Evolutionary conservation across 2,329 filamentous ascomycete genomes (phyloP).

Genomic region (Alternaria tenuissima): DNA sequence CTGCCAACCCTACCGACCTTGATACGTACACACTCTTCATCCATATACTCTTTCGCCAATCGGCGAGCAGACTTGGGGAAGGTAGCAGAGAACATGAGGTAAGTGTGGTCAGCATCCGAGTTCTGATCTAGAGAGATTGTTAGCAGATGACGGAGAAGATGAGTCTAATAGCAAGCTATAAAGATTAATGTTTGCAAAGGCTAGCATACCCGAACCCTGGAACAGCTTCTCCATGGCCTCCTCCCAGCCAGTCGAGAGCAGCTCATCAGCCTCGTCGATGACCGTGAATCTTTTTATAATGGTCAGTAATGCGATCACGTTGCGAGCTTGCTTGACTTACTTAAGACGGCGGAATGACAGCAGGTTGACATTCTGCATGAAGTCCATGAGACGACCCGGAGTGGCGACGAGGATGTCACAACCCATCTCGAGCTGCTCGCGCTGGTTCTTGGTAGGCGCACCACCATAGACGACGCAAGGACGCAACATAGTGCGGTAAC

Average conservation of each 20-base stretch:
- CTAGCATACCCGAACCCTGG: constrained; percentile 74
- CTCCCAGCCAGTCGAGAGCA: constrained; percentile 82
- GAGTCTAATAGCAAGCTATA: neutral
- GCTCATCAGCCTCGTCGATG: constrained; percentile 93
- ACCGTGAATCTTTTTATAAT: constrained; percentile 30
- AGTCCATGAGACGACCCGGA: constrained; percentile 84
- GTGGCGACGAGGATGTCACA: constrained; percentile 91
- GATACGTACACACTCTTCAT: constrained; percentile 77
- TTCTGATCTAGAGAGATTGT: constrained; percentile 68
- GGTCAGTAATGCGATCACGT: constrained; percentile 1
- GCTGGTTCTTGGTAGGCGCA: constrained; percentile 73
- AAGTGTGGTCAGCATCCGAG: constrained; percentile 72
- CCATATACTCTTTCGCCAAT: constrained; percentile 78
- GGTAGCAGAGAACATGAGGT: constrained; percentile 92
- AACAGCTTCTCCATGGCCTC: constrained; percentile 79
- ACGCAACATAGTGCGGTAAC: constrained; percentile 93
- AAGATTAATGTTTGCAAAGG: neutral
- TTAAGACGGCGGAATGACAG: constrained; percentile 79
- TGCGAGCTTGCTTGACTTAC: constrained; percentile 57
- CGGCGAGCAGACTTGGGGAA: constrained; percentile 83
- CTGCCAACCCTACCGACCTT: constrained; percentile 87
- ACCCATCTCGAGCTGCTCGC: constrained; percentile 77
- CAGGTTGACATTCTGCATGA: constrained; percentile 75
- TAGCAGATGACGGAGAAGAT: constrained; percentile 13
- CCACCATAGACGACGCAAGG: constrained; percentile 92